These are phyloP conservation scores for Stemphylium beticola DNA, from an alignment of 2,329 filamentous ascomycete genomes.

Conservation along the genomic window DNA sequence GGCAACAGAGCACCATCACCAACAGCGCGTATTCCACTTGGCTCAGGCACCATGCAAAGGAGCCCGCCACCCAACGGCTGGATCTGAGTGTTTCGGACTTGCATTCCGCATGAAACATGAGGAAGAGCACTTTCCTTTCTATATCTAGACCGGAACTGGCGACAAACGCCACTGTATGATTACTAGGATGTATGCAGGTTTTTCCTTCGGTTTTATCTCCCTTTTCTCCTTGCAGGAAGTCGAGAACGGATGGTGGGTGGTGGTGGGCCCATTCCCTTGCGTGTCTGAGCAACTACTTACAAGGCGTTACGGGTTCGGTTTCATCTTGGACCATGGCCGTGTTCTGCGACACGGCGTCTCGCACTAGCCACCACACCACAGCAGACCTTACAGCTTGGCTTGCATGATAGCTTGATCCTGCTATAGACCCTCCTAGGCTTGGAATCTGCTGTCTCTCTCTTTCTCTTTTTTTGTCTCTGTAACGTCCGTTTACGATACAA, in stretches of 20 bases:
- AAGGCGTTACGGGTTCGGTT: constrained; percentile 23
- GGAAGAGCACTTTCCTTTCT: constrained; percentile 7
- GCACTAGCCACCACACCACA: constrained; percentile 4
- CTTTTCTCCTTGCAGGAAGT: background rate
- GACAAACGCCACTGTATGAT: constrained; percentile 30
- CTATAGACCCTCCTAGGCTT: background rate
- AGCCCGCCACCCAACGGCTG: constrained; percentile 44
- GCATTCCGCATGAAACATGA: constrained; percentile 2
- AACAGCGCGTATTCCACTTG: constrained; percentile 42
- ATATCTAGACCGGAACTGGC: constrained; percentile 9
- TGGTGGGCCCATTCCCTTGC: background rate
- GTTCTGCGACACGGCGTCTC: constrained; percentile 9
- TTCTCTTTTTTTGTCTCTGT: background rate
- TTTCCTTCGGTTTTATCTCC: background rate
- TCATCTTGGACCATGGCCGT: constrained; percentile 11
- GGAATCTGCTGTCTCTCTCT: background rate
- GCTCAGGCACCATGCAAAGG: constrained; percentile 46
- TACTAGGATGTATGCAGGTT: constrained; percentile 6
- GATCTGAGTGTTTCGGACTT: constrained; percentile 32
- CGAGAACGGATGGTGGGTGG: background rate
- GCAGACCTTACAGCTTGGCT: background rate
- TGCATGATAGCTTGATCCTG: background rate
- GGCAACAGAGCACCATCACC: constrained; percentile 31
- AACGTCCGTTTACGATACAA: constrained; percentile 16
- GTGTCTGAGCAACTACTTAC: constrained; percentile 8